phyloP scores from a whole-genome alignment of 768 basidiomycete genomes.

The Heimioporus sp. region DNA sequence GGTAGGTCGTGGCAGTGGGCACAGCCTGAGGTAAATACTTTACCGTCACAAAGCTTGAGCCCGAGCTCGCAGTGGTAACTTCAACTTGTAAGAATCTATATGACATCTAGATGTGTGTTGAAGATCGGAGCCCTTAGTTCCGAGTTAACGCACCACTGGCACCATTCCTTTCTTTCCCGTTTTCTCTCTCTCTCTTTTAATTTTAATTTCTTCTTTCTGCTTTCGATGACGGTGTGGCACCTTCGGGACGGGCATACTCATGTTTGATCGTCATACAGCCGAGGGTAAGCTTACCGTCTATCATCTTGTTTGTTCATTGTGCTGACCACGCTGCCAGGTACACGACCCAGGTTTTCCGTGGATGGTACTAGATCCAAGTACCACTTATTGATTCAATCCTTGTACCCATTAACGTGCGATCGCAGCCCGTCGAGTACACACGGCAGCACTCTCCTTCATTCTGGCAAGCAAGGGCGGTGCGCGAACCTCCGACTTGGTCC shows the following conservation, averaged over 20 bases:
- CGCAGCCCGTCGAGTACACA: background rate
- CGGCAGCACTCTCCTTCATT: background rate
- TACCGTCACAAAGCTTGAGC: too few species aligned
- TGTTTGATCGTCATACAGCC: background rate
- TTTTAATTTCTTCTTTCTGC: background rate
- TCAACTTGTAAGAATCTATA: too few species aligned
- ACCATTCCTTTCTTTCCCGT: background rate
- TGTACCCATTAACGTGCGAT: background rate
- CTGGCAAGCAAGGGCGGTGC: background rate
- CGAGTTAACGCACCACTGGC: background rate
- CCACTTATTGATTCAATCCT: background rate
- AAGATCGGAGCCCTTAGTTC: background rate
- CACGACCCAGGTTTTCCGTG: background rate
- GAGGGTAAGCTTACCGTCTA: background rate
- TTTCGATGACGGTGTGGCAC: background rate
- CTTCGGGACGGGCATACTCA: background rate
- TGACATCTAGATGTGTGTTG: too few species aligned
- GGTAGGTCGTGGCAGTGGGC: too few species aligned
- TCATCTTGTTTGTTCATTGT: background rate
- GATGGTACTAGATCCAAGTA: conserved; percentile 1
- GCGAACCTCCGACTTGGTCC: background rate
- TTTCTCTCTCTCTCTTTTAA: background rate
- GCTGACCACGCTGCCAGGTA: background rate
- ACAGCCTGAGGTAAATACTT: too few species aligned
- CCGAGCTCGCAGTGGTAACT: conserved; percentile 41